phyloP scores from a whole-genome alignment of 371 early-diverging fungal species.

The Mortierella sp. region DNA sequence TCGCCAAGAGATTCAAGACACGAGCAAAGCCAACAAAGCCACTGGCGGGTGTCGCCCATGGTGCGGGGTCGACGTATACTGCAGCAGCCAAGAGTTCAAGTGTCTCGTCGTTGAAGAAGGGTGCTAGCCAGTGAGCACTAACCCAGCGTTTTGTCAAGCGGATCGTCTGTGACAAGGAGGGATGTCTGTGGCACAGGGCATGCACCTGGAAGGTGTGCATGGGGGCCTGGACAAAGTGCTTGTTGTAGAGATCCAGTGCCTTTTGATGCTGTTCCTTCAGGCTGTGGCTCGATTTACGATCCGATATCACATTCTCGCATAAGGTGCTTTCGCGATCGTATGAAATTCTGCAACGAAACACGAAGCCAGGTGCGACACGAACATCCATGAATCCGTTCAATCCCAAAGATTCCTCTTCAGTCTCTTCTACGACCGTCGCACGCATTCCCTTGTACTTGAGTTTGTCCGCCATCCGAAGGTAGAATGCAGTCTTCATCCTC shows the following conservation, averaged over 20 bases:
- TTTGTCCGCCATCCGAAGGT: constrained; percentile 70
- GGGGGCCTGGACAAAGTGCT: constrained; percentile 63
- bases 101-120: constrained; percentile 69
- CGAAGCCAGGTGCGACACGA: constrained; percentile 67
- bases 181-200: constrained; percentile 73
- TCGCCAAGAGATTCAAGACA: constrained; percentile 73
- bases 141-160: constrained; percentile 92
- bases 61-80: constrained; percentile 73
- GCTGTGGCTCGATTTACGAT: constrained; percentile 57
- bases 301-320: constrained; percentile 63
- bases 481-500: constrained; percentile 91
- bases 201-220: constrained; percentile 75
- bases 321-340: constrained; percentile 76
- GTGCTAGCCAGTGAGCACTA: constrained; percentile 74
- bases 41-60: constrained; percentile 68
- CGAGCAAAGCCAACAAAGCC: constrained; percentile 79
- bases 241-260: constrained; percentile 64
- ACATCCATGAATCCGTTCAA: constrained; percentile 76
- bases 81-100: constrained; percentile 68
- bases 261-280: constrained; percentile 59
- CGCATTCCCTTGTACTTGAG: constrained; percentile 55
- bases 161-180: constrained; percentile 75
- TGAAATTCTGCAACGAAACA: constrained; percentile 81
- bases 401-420: constrained; percentile 57
- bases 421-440: constrained; percentile 57